Evolutionary conservation across 176 grass and related monocot species (phyloP), one percentile per base, ranked within the genome.

Genomic region (Lolium perenne): DNA sequence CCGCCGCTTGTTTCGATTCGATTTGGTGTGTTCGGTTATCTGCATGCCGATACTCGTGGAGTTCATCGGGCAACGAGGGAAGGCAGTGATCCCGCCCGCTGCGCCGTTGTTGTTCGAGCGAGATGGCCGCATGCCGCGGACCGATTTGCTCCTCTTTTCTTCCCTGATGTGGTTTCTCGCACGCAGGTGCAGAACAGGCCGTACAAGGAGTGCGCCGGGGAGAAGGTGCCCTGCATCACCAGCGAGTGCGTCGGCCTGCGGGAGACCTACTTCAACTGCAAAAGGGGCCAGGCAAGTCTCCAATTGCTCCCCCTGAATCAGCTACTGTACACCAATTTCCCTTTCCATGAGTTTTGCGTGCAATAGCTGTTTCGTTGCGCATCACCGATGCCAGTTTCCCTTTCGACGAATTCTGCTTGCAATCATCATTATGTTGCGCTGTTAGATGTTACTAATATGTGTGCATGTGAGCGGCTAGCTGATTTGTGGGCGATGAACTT

Each of bases 191-290:
- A 99, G 75, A 99, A 96, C 1, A 88, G 92, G 61, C 74, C 93
- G n/a, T 99, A 94, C 86, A 93, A 88, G 82, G 97, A 99, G 87
- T 96, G 94, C 73, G 89, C 94, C 1, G 97, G 97, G 87, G 97
- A 99, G 87, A 99, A 93, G 85, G 92, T 82, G 32, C 97, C 97
- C 77, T 77, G n/a, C 87, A 97, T 99, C 74, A 82, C 94, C 45
- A 97, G 90, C 74, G 90, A 94, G 89, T 99, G 94, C 82, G 90
- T 97, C 67, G 97, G 97, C 38, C 67, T 99, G 80, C 89, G 97
- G 25, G 97, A 99, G 88, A 99, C 97, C 68, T 99, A 97, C 77
- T 99, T 99, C 85, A 97, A 97, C 83, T 97, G 97, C 92, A 99
- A 99, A 75, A 94, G 97, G 23, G 94, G 97, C 82, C 94, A 99